These are phyloP conservation scores for Entamoeba histolytica DNA, from an alignment of 208 protist species.

Conservation along the genomic window DNA sequence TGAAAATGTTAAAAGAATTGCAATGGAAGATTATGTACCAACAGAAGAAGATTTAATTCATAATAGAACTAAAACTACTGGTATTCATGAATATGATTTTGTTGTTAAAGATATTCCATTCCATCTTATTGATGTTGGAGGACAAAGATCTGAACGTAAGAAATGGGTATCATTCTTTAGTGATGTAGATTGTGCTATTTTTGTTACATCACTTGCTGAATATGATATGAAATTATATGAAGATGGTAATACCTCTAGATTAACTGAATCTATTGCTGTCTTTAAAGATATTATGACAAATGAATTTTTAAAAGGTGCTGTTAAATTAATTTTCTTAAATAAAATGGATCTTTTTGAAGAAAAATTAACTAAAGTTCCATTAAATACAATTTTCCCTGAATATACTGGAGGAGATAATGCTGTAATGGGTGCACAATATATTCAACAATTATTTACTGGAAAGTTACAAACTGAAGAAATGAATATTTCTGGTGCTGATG, in stretches of 20 bases:
- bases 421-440: background rate
- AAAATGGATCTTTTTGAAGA: conserved; percentile 53
- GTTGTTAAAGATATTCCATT: conserved; percentile 4
- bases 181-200: conserved; percentile 48
- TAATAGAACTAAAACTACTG: conserved; percentile 48
- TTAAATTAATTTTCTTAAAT: conserved; percentile 58
- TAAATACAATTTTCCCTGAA: conserved; percentile 44
- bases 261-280: conserved; percentile 47
- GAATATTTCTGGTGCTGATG: background rate
- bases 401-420: conserved; percentile 39
- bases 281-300: conserved; percentile 53
- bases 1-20: conserved; percentile 1
- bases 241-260: conserved; percentile 46
- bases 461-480: background rate
- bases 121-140: conserved; percentile 53
- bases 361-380: conserved; percentile 40
- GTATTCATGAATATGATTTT: conserved; percentile 56
- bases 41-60: conserved; percentile 3
- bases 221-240: conserved; percentile 49
- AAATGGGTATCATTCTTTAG: conserved; percentile 65
- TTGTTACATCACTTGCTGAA: conserved; percentile 39
- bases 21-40: background rate
- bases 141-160: conserved; percentile 47
- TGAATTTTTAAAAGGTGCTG: conserved; percentile 39
- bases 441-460: conserved; percentile 1